Evolutionary conservation across 805 yeast species (phyloP), one percentile per base, ranked within the genome.

Genomic region (Kazachstania taianensis): DNA sequence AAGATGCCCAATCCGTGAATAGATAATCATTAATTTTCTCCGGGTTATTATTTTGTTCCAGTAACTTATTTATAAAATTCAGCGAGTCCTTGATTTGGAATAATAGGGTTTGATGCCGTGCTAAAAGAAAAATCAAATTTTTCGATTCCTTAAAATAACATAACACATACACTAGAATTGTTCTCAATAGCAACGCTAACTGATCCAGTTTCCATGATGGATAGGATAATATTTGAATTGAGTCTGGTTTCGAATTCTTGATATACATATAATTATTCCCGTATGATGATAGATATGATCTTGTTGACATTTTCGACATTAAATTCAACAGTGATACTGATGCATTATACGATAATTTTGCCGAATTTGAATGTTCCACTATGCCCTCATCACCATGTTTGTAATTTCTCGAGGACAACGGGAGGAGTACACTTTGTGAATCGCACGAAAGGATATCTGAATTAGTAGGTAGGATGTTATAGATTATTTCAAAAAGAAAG

Each of bases 131-230:
- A 7, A 78, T 48, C 40, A 79, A 56, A 52, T 75, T 68, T 38
- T 75, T 55, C 2, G 79, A 69, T 20, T 74, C 72, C 17, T 56
- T 55, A 5, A 75, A 77, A 44, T 63, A 50, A 31, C 75, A 65
- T n/a, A 70, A 52, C 3, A 72, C 58, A 4, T 75, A 65, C 17
- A 70, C 72, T 33, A 76, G 65, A 3, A 78, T 52, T 1, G 81
- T 61, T 35, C 81, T 62, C 5, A 79, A 42, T n/a, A 81, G 28
- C 9, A 81, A 52, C 0, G 86, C 78, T 20, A 81, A 50, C 26
- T 72, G 50, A 42, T 78, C 84, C 6, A 73, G 50, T 45, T 78
- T 70, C 37, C 62, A 45, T 8, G 59, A 55, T 2, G 60, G 61
- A 10, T 54, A 46, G 19, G 40, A 35, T 27, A 42, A 29, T 10